Evolutionary conservation across 495 filamentous ascomycete genomes (phyloP).

Genomic region (Halenospora varia): DNA sequence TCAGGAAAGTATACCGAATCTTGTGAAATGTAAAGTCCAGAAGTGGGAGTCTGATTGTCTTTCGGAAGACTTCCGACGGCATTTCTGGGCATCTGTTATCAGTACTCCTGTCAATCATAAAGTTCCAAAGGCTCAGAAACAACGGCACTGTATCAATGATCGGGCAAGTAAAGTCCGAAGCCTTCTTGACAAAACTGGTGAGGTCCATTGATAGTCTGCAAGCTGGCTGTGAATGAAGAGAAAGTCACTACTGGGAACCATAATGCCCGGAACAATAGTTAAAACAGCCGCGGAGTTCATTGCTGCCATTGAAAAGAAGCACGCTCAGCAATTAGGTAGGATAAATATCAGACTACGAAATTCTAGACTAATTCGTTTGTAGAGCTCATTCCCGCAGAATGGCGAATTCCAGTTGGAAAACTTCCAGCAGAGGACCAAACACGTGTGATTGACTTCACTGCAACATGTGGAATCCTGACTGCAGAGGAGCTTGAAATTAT

Average conservation of each 20-base stretch:
- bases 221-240: too few relatives aligned
- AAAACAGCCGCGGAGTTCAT: conserved; percentile 14
- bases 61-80: background rate
- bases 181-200: too few relatives aligned
- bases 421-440: conserved; percentile 23
- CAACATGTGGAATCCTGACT: conserved; percentile 44
- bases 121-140: too few relatives aligned
- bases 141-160: too few relatives aligned
- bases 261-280: background rate
- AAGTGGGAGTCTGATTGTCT: background rate
- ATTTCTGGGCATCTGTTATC: too few relatives aligned
- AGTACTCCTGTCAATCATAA: too few relatives aligned
- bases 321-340: conserved; percentile 6
- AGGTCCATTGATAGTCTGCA: background rate
- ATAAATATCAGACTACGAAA: too few relatives aligned
- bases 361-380: background rate
- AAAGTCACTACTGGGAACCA: background rate
- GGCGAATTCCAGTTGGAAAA: conserved; percentile 37
- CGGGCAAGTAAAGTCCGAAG: too few relatives aligned
- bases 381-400: conserved; percentile 50
- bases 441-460: conserved; percentile 4
- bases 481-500: conserved; percentile 50
- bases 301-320: conserved; percentile 27
- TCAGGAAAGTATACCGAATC: background rate
- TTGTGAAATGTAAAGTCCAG: background rate